Conservation (phyloP, 2,329 filamentous ascomycete genomes). For the Onygena corvina region DNA sequence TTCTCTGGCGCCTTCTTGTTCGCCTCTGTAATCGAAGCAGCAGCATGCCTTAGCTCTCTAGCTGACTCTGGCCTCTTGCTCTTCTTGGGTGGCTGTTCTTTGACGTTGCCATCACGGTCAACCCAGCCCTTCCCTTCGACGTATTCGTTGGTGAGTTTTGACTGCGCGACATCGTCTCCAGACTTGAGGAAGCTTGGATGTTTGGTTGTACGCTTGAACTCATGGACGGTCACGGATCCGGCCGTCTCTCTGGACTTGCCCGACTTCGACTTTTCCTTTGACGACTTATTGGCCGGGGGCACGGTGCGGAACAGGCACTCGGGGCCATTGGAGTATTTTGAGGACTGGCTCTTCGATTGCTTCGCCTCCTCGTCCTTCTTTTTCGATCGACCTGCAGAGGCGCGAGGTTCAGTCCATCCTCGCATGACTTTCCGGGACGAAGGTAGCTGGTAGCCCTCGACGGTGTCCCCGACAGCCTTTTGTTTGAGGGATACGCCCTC, state of each 20-base stretch:
- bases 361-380: constrained; percentile 45
- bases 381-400: constrained; percentile 37
- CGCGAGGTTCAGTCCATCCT: constrained; percentile 62
- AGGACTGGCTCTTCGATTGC: constrained; percentile 47
- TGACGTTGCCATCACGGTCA: constrained; percentile 61
- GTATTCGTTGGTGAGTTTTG: constrained; percentile 49
- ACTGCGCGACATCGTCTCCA: constrained; percentile 32
- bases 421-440: constrained; percentile 69
- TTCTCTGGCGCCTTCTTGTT: background rate
- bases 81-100: constrained; percentile 31
- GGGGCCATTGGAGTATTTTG: constrained; percentile 66
- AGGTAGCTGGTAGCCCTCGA: constrained; percentile 60
- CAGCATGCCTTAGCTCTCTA: background rate
- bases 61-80: background rate
- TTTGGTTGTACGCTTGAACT: constrained; percentile 76
- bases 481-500: constrained; percentile 35
- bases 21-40: background rate
- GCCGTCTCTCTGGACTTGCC: constrained; percentile 45
- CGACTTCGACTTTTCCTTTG: constrained; percentile 12
- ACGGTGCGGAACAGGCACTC: constrained; percentile 79
- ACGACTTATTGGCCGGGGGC: constrained; percentile 47
- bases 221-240: constrained; percentile 61
- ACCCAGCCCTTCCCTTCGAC: constrained; percentile 84
- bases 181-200: constrained; percentile 70
- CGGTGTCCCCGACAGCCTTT: constrained; percentile 40